Evolutionary conservation across 495 filamentous ascomycete genomes (phyloP).

Genomic region (Choiromyces venosus): DNA sequence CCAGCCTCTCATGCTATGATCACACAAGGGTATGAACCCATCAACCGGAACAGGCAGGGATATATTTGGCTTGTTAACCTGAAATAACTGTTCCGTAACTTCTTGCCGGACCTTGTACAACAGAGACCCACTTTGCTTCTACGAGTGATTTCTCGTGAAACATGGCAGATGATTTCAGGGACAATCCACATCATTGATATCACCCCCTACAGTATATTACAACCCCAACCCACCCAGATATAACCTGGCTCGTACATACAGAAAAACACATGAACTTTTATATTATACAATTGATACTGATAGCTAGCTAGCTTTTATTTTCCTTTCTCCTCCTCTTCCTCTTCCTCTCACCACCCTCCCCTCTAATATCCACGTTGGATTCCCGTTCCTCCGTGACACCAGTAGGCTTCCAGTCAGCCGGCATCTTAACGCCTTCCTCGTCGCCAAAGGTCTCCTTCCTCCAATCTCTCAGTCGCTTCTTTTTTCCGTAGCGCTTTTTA

Average conservation of each 20-base stretch:
- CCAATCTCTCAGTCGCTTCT: conserved; percentile 83
- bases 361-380: conserved; percentile 13
- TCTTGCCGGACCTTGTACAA: no score
- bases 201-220: not conserved
- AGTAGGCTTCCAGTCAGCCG: conserved; percentile 23
- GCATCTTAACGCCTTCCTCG: conserved; percentile 54
- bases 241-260: not conserved
- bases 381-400: conserved; percentile 10
- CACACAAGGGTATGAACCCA: no score
- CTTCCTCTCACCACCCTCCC: conserved; percentile 32
- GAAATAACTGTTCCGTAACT: no score
- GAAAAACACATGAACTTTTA: not conserved
- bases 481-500: conserved; percentile 82
- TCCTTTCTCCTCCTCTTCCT: conserved; percentile 44
- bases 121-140: no score
- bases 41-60: no score
- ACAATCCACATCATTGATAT: not conserved
- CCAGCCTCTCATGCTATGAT: no score
- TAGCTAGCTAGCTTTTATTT: conserved; percentile 4
- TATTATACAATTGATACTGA: not conserved
- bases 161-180: not conserved
- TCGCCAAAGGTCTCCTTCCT: conserved; percentile 84
- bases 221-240: not conserved
- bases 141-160: not conserved
- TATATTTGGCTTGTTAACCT: no score